These are phyloP conservation scores for Penicillium sp. DNA, from an alignment of 2,329 filamentous ascomycete species.

Conservation along the genomic window DNA sequence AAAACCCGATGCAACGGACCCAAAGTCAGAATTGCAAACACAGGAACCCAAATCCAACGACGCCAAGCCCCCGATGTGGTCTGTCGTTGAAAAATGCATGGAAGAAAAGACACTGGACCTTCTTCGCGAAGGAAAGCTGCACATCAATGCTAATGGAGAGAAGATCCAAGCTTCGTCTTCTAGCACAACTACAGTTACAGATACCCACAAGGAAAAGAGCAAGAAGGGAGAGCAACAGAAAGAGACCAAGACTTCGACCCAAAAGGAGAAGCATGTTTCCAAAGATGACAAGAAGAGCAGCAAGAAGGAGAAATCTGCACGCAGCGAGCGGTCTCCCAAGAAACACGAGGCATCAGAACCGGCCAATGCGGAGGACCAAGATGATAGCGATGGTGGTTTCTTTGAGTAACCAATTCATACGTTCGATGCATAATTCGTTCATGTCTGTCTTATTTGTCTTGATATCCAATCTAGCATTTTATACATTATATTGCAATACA, in stretches of 20 bases:
- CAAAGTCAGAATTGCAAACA: slow-evolving; percentile 20
- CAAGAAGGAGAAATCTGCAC: slow-evolving; percentile 11
- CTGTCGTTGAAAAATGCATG: slow-evolving; percentile 47
- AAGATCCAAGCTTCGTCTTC: not conserved
- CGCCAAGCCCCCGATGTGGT: slow-evolving; percentile 46
- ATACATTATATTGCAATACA: slow-evolving; percentile 1
- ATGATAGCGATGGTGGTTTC: slow-evolving; percentile 43
- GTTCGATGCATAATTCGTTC: not conserved
- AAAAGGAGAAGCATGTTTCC: not conserved
- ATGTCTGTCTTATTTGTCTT: slow-evolving; percentile 10
- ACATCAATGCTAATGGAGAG: slow-evolving; percentile 23
- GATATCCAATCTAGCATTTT: slow-evolving; percentile 12
- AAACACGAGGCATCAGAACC: slow-evolving; percentile 10
- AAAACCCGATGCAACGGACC: slow-evolving; percentile 19
- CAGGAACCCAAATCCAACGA: slow-evolving; percentile 16
- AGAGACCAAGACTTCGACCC: not conserved
- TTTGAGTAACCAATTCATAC: slow-evolving; percentile 32
- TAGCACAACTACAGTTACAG: not conserved
- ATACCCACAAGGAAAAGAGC: slow-evolving; percentile 13
- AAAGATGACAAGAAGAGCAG: slow-evolving; percentile 12
- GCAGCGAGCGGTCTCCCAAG: not conserved
- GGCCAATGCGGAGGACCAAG: slow-evolving; percentile 18
- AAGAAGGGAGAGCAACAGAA: slow-evolving; percentile 10
- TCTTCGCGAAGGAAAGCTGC: slow-evolving; percentile 44
- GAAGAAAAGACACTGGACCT: slow-evolving; percentile 43